These are phyloP conservation scores for Cichorium intybus DNA, from an alignment of 140 eudicot genomes.

Conservation along the genomic window DNA sequence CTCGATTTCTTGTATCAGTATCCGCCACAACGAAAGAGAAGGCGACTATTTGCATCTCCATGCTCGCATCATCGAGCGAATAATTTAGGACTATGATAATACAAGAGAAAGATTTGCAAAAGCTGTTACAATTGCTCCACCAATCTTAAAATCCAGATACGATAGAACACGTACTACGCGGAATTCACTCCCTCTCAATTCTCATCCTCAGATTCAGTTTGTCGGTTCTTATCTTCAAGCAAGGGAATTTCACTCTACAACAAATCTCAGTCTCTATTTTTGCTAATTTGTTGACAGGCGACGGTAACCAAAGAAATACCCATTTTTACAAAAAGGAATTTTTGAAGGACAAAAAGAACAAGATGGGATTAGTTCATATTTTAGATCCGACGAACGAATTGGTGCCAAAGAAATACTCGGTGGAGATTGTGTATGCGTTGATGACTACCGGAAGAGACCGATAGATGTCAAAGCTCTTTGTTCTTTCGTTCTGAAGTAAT, in stretches of 20 bases:
- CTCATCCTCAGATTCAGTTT: constrained; percentile 46
- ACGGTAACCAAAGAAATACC: constrained; percentile 55
- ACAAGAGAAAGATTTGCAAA: constrained; percentile 56
- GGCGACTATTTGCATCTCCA: constrained; percentile 58
- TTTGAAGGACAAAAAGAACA: constrained; percentile 74
- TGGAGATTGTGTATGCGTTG: constrained; percentile 58
- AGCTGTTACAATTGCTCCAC: constrained; percentile 48
- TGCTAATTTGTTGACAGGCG: constrained; percentile 52
- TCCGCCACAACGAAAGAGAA: constrained; percentile 47
- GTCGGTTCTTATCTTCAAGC: constrained; percentile 45
- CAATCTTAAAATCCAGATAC: constrained; percentile 56
- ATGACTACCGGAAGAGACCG: constrained; percentile 72
- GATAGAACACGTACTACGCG: constrained; percentile 67
- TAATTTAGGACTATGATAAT: constrained; percentile 40
- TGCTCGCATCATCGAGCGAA: constrained; percentile 58
- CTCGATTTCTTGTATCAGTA: constrained; percentile 51
- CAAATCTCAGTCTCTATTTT: constrained; percentile 52
- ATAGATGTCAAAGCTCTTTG: constrained; percentile 70
- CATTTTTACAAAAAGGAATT: constrained; percentile 69
- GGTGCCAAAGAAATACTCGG: constrained; percentile 65
- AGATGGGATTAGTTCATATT: constrained; percentile 70
- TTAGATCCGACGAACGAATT: constrained; percentile 69
- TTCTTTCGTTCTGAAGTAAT: no score
- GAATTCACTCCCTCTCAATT: constrained; percentile 62
- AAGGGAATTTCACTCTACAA: constrained; percentile 56